phyloP scores from a whole-genome alignment of 2,329 filamentous ascomycete genomes.

The Aspergillus niger region DNA sequence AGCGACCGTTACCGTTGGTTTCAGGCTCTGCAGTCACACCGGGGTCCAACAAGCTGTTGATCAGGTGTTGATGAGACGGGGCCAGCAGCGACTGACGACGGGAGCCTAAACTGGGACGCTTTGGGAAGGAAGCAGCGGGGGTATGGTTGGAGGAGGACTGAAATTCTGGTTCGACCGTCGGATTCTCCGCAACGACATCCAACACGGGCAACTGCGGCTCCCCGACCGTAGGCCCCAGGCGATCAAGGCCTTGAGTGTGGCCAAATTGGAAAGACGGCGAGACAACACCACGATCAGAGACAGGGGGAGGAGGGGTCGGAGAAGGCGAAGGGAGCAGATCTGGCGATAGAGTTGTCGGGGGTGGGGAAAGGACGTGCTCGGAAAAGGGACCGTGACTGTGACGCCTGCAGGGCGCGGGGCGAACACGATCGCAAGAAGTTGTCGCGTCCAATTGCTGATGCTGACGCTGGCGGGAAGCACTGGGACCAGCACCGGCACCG shows the following conservation, averaged over 20 bases:
- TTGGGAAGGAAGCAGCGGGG: conserved; percentile 23
- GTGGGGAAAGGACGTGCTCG: conserved; percentile 25
- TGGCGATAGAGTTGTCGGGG: conserved; percentile 27
- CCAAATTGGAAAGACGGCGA: conserved; percentile 24
- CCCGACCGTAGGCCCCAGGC: conserved; percentile 14
- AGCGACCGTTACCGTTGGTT: conserved; percentile 23
- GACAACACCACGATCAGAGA: conserved; percentile 27
- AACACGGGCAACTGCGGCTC: conserved; percentile 30
- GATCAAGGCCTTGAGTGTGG: conserved; percentile 20
- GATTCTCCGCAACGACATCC: conserved; percentile 32
- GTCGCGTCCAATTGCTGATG: conserved; percentile 5
- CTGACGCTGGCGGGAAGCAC: not conserved
- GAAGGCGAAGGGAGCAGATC: conserved; percentile 21
- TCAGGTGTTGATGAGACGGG: conserved; percentile 42
- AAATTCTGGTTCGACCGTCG: conserved; percentile 16
- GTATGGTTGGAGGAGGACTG: conserved; percentile 11
- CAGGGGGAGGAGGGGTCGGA: conserved; percentile 22
- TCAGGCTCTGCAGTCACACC: conserved; percentile 25
- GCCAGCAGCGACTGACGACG: conserved; percentile 46
- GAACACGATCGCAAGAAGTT: conserved; percentile 14
- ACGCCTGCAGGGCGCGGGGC: conserved; percentile 12
- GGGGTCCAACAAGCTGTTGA: conserved; percentile 37
- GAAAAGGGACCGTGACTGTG: conserved; percentile 17
- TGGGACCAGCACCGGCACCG: not conserved
- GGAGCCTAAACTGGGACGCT: conserved; percentile 37